phyloP scores from a whole-genome alignment of 129 eudicot genomes.

The Flaveria brownii region DNA sequence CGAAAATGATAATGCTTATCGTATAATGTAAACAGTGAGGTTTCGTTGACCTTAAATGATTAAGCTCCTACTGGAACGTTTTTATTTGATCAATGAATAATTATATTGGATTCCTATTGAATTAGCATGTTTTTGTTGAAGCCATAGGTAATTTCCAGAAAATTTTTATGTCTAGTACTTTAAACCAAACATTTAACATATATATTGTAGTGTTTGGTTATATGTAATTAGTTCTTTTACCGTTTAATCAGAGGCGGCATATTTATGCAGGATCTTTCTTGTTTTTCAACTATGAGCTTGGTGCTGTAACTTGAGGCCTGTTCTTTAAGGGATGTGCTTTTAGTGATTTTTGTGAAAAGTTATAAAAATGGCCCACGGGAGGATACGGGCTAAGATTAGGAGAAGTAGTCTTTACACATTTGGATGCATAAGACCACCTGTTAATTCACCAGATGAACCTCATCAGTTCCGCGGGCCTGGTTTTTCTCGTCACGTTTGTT shows the following conservation, averaged over 20 bases:
- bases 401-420: slow-evolving; percentile 89
- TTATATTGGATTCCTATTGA: background rate
- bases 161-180: slow-evolving; percentile 11
- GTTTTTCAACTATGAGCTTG: slow-evolving; percentile 11
- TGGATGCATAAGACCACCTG: slow-evolving; percentile 54
- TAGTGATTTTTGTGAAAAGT: slow-evolving; percentile 9
- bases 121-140: background rate
- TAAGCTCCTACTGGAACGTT: no score
- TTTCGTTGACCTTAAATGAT: background rate
- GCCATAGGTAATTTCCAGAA: background rate
- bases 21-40: background rate
- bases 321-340: slow-evolving; percentile 31
- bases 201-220: slow-evolving; percentile 2
- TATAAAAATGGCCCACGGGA: slow-evolving; percentile 64
- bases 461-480: slow-evolving; percentile 76
- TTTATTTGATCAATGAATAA: no score
- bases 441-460: slow-evolving; percentile 49
- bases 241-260: slow-evolving; percentile 8
- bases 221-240: background rate
- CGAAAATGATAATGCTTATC: background rate
- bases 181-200: background rate
- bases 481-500: slow-evolving; percentile 62
- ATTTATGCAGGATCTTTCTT: slow-evolving; percentile 30
- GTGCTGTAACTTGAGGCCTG: background rate
- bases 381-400: slow-evolving; percentile 70